These are phyloP conservation scores for Lodderomyces margitis DNA, from an alignment of 1,139 yeast species.

Conservation along the genomic window DNA sequence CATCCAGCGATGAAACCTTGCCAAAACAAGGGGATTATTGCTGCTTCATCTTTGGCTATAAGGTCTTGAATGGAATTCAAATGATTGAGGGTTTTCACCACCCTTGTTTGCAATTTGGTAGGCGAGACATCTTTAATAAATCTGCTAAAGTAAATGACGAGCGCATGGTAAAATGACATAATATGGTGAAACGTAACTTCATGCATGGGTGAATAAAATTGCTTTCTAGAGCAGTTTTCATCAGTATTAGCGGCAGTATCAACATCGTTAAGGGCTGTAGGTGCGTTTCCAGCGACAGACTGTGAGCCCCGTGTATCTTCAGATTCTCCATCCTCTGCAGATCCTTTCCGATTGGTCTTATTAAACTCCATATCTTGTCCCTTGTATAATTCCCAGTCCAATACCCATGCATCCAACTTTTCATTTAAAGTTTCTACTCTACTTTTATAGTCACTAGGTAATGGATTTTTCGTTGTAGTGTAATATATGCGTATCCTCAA, in stretches of 20 bases:
- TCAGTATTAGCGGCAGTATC: background rate
- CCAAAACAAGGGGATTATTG: constrained; percentile 80
- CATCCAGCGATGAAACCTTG: constrained; percentile 90
- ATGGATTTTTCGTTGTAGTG: constrained; percentile 25
- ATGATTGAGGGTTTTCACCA: constrained; percentile 60
- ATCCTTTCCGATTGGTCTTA: constrained; percentile 11
- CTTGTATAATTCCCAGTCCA: constrained; percentile 56
- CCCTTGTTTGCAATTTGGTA: constrained; percentile 55
- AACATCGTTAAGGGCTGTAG: background rate
- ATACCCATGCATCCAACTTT: constrained; percentile 59
- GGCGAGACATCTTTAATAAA: constrained; percentile 58
- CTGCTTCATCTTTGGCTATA: constrained; percentile 51
- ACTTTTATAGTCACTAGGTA: constrained; percentile 45
- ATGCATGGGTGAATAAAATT: constrained; percentile 53
- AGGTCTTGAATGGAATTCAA: constrained; percentile 61
- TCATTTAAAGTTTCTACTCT: constrained; percentile 49
- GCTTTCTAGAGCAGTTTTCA: constrained; percentile 14
- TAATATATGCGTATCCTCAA: constrained; percentile 61
- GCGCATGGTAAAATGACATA: constrained; percentile 73
- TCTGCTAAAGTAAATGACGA: constrained; percentile 73
- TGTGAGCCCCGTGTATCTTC: too few relatives aligned
- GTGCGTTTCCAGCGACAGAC: constrained; percentile 5
- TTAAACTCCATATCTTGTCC: constrained; percentile 9
- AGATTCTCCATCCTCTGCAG: constrained; percentile 13
- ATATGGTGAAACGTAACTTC: constrained; percentile 83